Base-by-base conservation (phyloP, 192 early-diverging fungal species). In the Backusella luteola region DNA sequence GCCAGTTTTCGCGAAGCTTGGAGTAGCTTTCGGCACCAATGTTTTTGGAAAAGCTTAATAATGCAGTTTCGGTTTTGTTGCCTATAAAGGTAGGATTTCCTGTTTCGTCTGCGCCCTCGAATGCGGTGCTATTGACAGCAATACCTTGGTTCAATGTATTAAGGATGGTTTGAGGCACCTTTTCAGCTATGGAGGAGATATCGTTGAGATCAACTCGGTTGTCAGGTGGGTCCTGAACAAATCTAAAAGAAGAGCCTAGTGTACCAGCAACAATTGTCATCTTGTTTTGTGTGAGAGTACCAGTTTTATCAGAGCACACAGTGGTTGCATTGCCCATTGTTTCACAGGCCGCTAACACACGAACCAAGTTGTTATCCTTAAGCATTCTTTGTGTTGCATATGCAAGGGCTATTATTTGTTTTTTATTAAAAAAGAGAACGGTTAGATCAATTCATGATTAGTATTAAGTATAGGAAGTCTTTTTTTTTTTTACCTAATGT, bases 321-420 rank as follows among this genome's bases (percentile, higher is more conserved):
- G 97, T 98, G 11, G 97, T 99, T 11, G 98, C 98, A 77, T 96
- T 97, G 68, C 93, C 93, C 98, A 99, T 99, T 29, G 97, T 98
- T 82, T 99, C 98, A 83, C 98, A 99, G 7, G 98, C 95, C 34
- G 94, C 91, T 14, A 99, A 86, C 67, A 99, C 91, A 32, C 98
- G 92, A 34, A 99, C 98, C 23, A 99, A 85, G 84, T 99, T 99
- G 74, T 97, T 96, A 83, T 99, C 97, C 69, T 96, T 95, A 67
- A 99, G 80, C 98, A 99, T 99, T 15, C 92, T 85, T 41, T 91
- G 91, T 15, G 98, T 99, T 4, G 96, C 97, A 82, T 95, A 94
- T 1, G 97, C 97, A 56, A 99, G 87, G 2, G 98, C 93, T 76
- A 76, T 32, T 9, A 8, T 71, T 32, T 41, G 26, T 39, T 49